These are phyloP conservation scores for Protomyces lactucae-debilis DNA, from an alignment of 1,139 yeast genomes.

Conservation along the genomic window DNA sequence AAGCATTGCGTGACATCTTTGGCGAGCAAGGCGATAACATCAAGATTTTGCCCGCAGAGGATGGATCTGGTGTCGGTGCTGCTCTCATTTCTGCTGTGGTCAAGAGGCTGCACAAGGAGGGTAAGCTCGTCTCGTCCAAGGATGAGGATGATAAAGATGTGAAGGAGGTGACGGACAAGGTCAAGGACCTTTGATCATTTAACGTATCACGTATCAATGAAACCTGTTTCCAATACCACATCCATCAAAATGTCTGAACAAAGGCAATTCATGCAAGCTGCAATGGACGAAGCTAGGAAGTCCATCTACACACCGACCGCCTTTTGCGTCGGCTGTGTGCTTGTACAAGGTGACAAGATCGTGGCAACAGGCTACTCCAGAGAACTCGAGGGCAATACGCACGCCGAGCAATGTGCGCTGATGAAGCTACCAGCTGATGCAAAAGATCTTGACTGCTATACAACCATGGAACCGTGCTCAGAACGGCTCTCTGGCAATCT, in stretches of 20 bases:
- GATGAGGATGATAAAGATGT: neutral
- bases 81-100: slow-evolving; percentile 81
- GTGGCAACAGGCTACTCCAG: slow-evolving; percentile 81
- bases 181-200: neutral
- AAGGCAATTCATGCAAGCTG: slow-evolving; percentile 50
- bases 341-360: slow-evolving; percentile 62
- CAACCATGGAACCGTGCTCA: slow-evolving; percentile 98
- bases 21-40: slow-evolving; percentile 69
- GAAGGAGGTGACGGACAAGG: neutral
- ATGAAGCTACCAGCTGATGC: slow-evolving; percentile 60
- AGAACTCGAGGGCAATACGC: slow-evolving; percentile 92
- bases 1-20: slow-evolving; percentile 82
- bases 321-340: slow-evolving; percentile 87
- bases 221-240: too few species aligned
- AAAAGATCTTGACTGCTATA: slow-evolving; percentile 72
- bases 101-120: slow-evolving; percentile 10
- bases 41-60: slow-evolving; percentile 83
- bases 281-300: slow-evolving; percentile 70
- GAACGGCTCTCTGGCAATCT: slow-evolving; percentile 79
- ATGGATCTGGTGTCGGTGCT: slow-evolving; percentile 98
- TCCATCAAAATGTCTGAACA: neutral
- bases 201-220: too few species aligned
- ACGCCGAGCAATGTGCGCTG: slow-evolving; percentile 94
- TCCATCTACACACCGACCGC: slow-evolving; percentile 84
- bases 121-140: slow-evolving; percentile 12